Evolutionary conservation across 345 rosid genomes (phyloP), one percentile per base, ranked within the genome.

Genomic region (Melaleuca quinquenervia): DNA sequence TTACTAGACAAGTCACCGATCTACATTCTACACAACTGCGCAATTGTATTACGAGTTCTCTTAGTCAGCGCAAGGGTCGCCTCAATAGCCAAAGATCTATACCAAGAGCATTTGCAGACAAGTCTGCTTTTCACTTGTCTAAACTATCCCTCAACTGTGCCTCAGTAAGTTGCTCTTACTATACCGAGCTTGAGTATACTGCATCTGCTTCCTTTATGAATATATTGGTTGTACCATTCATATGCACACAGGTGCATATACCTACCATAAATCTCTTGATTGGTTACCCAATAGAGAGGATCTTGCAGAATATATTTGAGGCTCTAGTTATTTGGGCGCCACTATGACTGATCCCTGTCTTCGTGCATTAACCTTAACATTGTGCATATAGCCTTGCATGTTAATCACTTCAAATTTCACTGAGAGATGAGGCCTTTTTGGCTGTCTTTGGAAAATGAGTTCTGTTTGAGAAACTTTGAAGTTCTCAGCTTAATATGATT

Each of bases 71-170:
- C 32, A 89, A 85, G 89, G 87, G 85, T 51, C 90, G 55, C 85
- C 80, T 90, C 27, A 87, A 91, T 62, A 83, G 88, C 53, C 83
- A 82, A 85, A 90, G 91, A 90, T 85, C 90, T 53, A 27, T 52
- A 21, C 92, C 92, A 0, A 87, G 92, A 84, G 94, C 91, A 52
- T 95, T 95, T 87, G 50, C 60, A 21, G 98, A 97, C 86, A 94
- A 89, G 86, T 94, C 96, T 86, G 18, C 89, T 24, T 92, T 93
- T 89, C 87, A 82, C 87, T 92, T 92, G 89, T 89, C 90, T 82
- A 88, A 86, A 78, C 82, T 87, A 53, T 84, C 44, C 75, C 20
- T 62, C 32, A 24, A n/a, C 56, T 16, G 55, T 82, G 84, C 56
- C 60, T 82, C 24, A 18, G 84, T 82, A 82, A 50, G 53, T 82